Base-by-base conservation (phyloP, 176 grass and related monocot species). In the Eleusine coracana region DNA sequence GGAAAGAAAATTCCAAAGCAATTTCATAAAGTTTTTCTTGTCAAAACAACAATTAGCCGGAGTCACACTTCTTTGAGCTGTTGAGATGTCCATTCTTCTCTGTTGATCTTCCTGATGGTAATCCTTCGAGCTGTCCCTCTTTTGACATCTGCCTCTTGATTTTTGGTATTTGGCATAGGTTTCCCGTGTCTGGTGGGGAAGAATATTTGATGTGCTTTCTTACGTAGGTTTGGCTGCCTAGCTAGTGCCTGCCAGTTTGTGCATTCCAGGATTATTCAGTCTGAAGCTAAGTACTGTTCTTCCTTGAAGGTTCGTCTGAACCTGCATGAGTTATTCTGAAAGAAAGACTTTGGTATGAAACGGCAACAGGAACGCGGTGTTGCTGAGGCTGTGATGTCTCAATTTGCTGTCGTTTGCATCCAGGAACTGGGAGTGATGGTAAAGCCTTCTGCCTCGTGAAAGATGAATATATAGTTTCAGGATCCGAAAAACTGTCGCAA, bases 31-130 rank as follows among this genome's bases (percentile, higher is more conserved):
- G 55, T 41, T 60, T 8, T 14, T 39, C 36, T 60, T 41, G 54
- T 15, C 51, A 40, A 60, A 40, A 21, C 36, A 38, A 27, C 74
- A 3, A 61, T 76, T 23, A 61, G 37, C 21, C 61, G 54, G 61
- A 25, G 55, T 42, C 54, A 42, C 10, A 58, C 37, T 41, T 41
- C 4, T 41, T 5, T 41, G 55, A 76, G 49, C 55, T 42, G 74
- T 61, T 61, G 54, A 76, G 73, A 59, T 60, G 21, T 76, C 52
- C 3, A 41, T 59, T 76, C 73, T 56, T 13, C 50, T 75, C 17
- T 11, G 28, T 56, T n/a, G 51, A 3, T 23, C 31, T 20, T 39
- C 36, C 34, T 38, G 0, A 23, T 59, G 7, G 20, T 59, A 25
- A 75, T 59, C 9, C 4, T 21, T 25, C 36, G 14, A 25, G 52